phyloP scores from a whole-genome alignment of 2,329 filamentous ascomycete genomes.

The Diaporthe sp. region DNA sequence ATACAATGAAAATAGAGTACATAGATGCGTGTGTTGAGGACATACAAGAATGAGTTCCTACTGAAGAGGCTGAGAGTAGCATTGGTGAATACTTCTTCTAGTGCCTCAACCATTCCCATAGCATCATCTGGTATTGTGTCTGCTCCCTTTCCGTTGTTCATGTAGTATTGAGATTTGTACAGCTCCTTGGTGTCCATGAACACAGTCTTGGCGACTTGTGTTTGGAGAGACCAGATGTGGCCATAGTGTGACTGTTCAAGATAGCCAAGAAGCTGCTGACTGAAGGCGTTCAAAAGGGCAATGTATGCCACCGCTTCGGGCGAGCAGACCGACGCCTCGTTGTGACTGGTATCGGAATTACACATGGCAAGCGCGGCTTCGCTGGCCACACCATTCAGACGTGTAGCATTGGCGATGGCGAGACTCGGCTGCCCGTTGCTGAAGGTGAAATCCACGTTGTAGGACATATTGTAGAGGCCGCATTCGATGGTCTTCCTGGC shows the following conservation, averaged over 20 bases:
- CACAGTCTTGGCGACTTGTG: not conserved
- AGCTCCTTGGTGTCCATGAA: slow-evolving; percentile 8
- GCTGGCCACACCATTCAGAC: not conserved
- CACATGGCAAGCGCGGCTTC: not conserved
- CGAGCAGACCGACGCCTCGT: not conserved
- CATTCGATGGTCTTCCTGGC: not conserved
- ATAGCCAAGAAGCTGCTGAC: not conserved
- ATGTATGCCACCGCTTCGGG: not conserved
- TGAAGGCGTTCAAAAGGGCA: not conserved
- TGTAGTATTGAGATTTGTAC: not conserved
- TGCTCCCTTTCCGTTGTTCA: not conserved
- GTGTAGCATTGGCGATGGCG: not conserved
- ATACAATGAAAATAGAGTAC: not conserved
- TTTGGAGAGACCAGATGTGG: not conserved
- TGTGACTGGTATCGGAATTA: not conserved
- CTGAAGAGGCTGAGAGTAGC: slow-evolving; percentile 2
- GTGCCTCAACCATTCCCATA: not conserved
- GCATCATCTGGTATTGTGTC: not conserved
- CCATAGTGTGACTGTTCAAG: not conserved
- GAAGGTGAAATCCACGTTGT: not conserved
- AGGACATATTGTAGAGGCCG: not conserved
- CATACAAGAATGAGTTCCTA: not conserved
- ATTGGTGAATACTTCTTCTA: slow-evolving; percentile 4
- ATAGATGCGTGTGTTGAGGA: not conserved
- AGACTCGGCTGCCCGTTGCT: not conserved